Evolutionary conservation across 108 stramenopile species (phyloP).

Genomic region (Fragilaria radians): DNA sequence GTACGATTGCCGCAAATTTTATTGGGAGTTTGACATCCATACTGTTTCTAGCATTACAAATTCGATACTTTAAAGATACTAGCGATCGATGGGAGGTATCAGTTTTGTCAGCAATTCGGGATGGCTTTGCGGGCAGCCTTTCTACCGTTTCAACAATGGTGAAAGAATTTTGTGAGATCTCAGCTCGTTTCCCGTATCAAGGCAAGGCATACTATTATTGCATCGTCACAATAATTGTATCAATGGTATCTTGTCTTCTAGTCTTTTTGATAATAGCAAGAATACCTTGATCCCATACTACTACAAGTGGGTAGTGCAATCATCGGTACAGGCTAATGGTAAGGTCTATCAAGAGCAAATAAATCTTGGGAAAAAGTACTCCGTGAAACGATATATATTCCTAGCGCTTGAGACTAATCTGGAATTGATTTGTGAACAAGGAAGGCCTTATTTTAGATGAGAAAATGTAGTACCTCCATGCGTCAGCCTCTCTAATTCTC

Average conservation of each 20-base stretch:
- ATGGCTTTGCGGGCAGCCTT: slow-evolving; percentile 65
- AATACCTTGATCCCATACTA: too few species aligned
- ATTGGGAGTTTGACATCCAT: slow-evolving; percentile 37
- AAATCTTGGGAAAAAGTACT: too few species aligned
- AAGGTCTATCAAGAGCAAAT: too few species aligned
- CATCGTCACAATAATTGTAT: slow-evolving; percentile 19
- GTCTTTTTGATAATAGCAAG: slow-evolving; percentile 4
- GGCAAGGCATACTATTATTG: slow-evolving; percentile 51
- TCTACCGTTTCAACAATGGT: slow-evolving; percentile 73
- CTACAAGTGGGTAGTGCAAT: too few species aligned
- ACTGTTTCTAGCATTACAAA: slow-evolving; percentile 17
- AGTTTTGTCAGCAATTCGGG: slow-evolving; percentile 20
- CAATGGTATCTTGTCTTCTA: not conserved
- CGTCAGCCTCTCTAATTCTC: too few species aligned
- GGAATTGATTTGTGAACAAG: too few species aligned
- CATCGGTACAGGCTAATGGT: too few species aligned
- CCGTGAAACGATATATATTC: too few species aligned
- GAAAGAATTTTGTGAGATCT: slow-evolving; percentile 47
- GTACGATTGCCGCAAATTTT: slow-evolving; percentile 63
- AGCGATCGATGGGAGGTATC: slow-evolving; percentile 3
- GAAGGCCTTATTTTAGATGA: too few species aligned
- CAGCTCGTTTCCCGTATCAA: slow-evolving; percentile 19
- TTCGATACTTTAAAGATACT: slow-evolving; percentile 8
- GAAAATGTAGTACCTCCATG: too few species aligned
- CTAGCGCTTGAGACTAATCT: too few species aligned